These are phyloP conservation scores for Telopea speciosissima DNA, from an alignment of 177 flowering plant genomes.

Conservation along the genomic window DNA sequence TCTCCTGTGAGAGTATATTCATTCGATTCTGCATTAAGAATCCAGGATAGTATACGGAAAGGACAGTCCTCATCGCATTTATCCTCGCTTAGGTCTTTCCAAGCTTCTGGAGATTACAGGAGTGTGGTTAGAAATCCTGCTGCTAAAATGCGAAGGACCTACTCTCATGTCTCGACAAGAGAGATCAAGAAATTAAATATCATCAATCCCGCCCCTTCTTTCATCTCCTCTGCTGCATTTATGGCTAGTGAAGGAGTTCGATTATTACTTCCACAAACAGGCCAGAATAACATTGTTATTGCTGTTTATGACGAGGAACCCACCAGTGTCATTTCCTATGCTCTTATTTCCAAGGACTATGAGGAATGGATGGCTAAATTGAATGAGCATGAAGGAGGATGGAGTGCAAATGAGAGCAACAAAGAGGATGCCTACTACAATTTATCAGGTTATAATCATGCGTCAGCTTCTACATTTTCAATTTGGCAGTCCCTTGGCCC, in stretches of 20 bases:
- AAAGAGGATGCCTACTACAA: conserved; percentile 24
- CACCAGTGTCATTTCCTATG: conserved; percentile 84
- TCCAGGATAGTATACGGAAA: conserved; percentile 46
- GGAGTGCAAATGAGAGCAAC: conserved; percentile 20
- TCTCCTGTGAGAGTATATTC: conserved; percentile 71
- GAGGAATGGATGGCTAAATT: conserved; percentile 50
- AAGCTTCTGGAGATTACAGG: conserved; percentile 74
- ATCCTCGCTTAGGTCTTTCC: conserved; percentile 66
- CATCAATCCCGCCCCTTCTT: conserved; percentile 35
- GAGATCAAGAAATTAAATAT: conserved; percentile 49
- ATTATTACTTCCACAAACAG: conserved; percentile 52
- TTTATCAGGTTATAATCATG: conserved; percentile 10
- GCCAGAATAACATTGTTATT: conserved; percentile 46
- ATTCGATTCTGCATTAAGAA: conserved; percentile 81
- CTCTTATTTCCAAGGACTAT: conserved; percentile 75
- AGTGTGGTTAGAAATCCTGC: conserved; percentile 72
- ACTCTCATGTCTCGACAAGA: conserved; percentile 37
- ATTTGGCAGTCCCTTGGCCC: conserved; percentile 63
- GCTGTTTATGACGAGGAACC: conserved; percentile 95
- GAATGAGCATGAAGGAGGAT: conserved; percentile 32
- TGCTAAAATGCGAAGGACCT: conserved; percentile 37
- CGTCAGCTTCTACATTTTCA: conserved; percentile 30
- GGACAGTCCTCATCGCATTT: conserved; percentile 53
- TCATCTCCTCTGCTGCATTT: conserved; percentile 45
- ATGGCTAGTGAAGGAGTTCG: conserved; percentile 66